These are phyloP conservation scores for Aspergillus terreus DNA, from an alignment of 2,329 filamentous ascomycete species.

Conservation along the genomic window DNA sequence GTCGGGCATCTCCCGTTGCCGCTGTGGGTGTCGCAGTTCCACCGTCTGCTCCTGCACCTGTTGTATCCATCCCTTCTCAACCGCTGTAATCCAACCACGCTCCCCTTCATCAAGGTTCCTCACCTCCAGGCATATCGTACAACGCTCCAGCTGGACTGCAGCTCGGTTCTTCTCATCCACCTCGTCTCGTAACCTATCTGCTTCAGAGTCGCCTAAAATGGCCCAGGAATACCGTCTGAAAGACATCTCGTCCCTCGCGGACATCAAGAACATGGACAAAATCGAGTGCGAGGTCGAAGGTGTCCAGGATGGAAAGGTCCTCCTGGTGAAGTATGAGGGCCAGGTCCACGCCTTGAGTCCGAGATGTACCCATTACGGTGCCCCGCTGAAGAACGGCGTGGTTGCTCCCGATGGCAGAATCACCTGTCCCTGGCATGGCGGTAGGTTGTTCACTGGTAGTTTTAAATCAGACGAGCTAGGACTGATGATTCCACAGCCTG, in stretches of 20 bases:
- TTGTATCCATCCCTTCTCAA: slow-evolving; percentile 18
- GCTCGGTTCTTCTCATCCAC: slow-evolving; percentile 8
- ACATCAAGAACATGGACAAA: slow-evolving; percentile 77
- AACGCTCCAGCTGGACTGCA: not conserved
- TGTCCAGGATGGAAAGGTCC: slow-evolving; percentile 77
- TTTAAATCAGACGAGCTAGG: slow-evolving; percentile 11
- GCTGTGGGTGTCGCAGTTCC: slow-evolving; percentile 20
- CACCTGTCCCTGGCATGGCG: slow-evolving; percentile 95
- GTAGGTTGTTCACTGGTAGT: slow-evolving; percentile 45
- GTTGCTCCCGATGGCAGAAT: slow-evolving; percentile 76
- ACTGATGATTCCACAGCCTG: slow-evolving; percentile 60
- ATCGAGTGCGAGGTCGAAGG: slow-evolving; percentile 88
- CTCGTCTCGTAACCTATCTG: not conserved
- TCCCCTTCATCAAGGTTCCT: not conserved
- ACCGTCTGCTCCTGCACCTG: slow-evolving; percentile 20
- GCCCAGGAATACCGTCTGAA: slow-evolving; percentile 58
- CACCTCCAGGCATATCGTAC: not conserved
- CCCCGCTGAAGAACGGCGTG: slow-evolving; percentile 81
- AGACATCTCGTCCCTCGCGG: slow-evolving; percentile 63
- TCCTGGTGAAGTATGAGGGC: slow-evolving; percentile 75
- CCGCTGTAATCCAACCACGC: not conserved
- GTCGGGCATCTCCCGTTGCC: slow-evolving; percentile 10
- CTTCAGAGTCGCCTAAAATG: slow-evolving; percentile 20
- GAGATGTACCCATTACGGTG: slow-evolving; percentile 89
- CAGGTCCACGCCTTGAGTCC: slow-evolving; percentile 75